A percentile compares a stretch with the other conserved stretches of the same genome.
These are phyloP conservation scores for Fraxinus cuspidata DNA, from an alignment of 257 asterid genomes.

Conservation along the genomic window DNA sequence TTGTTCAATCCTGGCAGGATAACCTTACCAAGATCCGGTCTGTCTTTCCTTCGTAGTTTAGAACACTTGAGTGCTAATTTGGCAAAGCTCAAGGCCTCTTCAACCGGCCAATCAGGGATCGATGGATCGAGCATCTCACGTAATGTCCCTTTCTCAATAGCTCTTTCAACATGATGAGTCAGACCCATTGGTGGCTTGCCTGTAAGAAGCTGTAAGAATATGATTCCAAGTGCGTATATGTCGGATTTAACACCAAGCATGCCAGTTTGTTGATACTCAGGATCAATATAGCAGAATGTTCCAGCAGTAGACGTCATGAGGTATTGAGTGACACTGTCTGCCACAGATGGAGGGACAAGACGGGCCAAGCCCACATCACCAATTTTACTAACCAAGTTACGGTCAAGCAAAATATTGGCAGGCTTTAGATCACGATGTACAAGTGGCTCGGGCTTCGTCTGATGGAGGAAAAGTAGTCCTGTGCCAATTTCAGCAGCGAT, in stretches of 20 bases:
- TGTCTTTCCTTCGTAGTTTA: slow-evolving; percentile 37
- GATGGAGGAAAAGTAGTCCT: slow-evolving; percentile 38
- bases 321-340: slow-evolving; percentile 38
- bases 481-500: slow-evolving; percentile 37
- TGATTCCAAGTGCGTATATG: slow-evolving; percentile 39
- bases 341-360: slow-evolving; percentile 37
- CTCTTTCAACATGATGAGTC: slow-evolving; percentile 35
- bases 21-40: slow-evolving; percentile 37
- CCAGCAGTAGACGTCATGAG: slow-evolving; percentile 41
- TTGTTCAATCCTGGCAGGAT: slow-evolving; percentile 33
- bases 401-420: slow-evolving; percentile 38
- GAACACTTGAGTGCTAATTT: slow-evolving; percentile 32
- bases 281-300: slow-evolving; percentile 38
- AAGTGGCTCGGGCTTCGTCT: slow-evolving; percentile 38
- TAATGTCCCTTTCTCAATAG: slow-evolving; percentile 34
- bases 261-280: slow-evolving; percentile 46
- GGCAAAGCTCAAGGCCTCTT: slow-evolving; percentile 34
- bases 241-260: slow-evolving; percentile 45
- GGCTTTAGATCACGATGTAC: slow-evolving; percentile 42
- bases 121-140: slow-evolving; percentile 32
- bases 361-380: slow-evolving; percentile 43
- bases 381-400: slow-evolving; percentile 40
- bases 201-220: slow-evolving; percentile 39
- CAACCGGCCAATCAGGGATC: slow-evolving; percentile 34
- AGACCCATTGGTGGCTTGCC: slow-evolving; percentile 37